A percentile compares a stretch with the other conserved stretches of the same genome.
These are phyloP conservation scores for Phytophthora tentaculata DNA, from an alignment of 352 stramenopile species.

Conservation along the genomic window DNA sequence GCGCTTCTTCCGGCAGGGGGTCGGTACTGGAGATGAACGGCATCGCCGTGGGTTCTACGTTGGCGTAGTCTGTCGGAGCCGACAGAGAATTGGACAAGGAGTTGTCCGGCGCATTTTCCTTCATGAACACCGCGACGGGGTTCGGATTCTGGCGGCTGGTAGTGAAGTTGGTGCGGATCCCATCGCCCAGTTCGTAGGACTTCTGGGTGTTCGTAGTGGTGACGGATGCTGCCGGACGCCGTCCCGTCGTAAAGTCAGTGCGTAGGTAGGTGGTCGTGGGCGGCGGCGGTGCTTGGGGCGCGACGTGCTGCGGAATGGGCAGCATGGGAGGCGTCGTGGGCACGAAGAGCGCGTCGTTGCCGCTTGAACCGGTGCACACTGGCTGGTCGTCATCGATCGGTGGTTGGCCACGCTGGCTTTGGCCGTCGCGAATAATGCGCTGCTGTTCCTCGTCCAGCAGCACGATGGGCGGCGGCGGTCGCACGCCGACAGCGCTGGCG, in stretches of 20 bases:
- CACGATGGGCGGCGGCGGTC: slow-evolving; percentile 32
- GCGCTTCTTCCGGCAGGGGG: slow-evolving; percentile 13
- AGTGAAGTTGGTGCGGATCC: slow-evolving; percentile 57
- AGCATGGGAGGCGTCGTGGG: slow-evolving; percentile 38
- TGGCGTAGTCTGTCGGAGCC: slow-evolving; percentile 46
- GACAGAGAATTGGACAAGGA: slow-evolving; percentile 19
- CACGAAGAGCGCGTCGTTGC: slow-evolving; percentile 32
- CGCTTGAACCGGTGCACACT: slow-evolving; percentile 16
- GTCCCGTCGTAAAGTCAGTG: slow-evolving; percentile 50
- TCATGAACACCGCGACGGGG: slow-evolving; percentile 29
- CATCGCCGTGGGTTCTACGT: slow-evolving; percentile 37
- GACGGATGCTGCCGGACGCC: slow-evolving; percentile 11
- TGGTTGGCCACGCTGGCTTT: neutral
- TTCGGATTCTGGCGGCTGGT: slow-evolving; percentile 33
- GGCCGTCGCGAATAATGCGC: slow-evolving; percentile 40
- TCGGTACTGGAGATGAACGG: slow-evolving; percentile 45
- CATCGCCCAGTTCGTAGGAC: slow-evolving; percentile 20
- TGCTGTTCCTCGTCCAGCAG: slow-evolving; percentile 70
- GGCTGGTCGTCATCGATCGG: neutral
- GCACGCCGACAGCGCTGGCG: slow-evolving; percentile 19
- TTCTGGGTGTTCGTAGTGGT: slow-evolving; percentile 6
- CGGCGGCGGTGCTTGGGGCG: slow-evolving; percentile 21
- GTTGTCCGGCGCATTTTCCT: slow-evolving; percentile 13
- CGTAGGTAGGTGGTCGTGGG: slow-evolving; percentile 40
- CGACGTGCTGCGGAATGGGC: slow-evolving; percentile 26